phyloP scores from a whole-genome alignment of 2,329 filamentous ascomycete species.

The Apiospora pterosperma region DNA sequence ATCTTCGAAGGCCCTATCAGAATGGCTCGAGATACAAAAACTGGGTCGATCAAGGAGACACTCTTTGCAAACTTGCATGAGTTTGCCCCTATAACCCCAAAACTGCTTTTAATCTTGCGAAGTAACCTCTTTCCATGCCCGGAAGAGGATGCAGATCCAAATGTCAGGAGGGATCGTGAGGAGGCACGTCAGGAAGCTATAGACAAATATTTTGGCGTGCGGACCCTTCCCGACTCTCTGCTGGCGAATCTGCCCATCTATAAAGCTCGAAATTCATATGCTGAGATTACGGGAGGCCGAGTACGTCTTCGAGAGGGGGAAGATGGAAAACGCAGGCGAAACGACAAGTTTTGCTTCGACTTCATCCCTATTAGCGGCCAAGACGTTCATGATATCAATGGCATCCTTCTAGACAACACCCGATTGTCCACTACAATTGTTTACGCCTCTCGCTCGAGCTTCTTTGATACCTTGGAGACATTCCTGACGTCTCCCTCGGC shows the following conservation, averaged over 20 bases:
- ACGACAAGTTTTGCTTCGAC: constrained; percentile 25
- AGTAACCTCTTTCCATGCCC: constrained; percentile 14
- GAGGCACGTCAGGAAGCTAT: constrained; percentile 5
- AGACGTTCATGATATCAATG: constrained; percentile 29
- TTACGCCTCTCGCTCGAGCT: constrained; percentile 17
- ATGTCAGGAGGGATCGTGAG: constrained; percentile 9
- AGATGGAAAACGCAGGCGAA: constrained; percentile 10
- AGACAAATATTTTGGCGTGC: constrained; percentile 6
- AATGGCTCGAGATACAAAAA: constrained; percentile 9
- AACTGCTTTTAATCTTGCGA: constrained; percentile 24
- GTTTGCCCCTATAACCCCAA: constrained; percentile 23
- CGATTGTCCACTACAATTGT: constrained; percentile 20
- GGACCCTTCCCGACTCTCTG: constrained; percentile 10
- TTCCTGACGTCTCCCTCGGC: constrained; percentile 15
- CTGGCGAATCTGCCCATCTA: constrained; percentile 25
- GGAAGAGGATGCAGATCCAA: constrained; percentile 16
- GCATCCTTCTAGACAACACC: constrained; percentile 24
- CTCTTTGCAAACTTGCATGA: constrained; percentile 19
- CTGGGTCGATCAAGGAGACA: constrained; percentile 8
- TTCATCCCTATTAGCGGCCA: constrained; percentile 22
- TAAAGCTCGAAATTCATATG: constrained; percentile 25
- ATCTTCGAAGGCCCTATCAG: constrained; percentile 24
- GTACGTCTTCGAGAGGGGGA: constrained; percentile 10
- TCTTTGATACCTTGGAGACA: constrained; percentile 20
- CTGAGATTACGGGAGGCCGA: constrained; percentile 16